A percentile compares a stretch with the other conserved stretches of the same genome.
phyloP scores from a whole-genome alignment of 2,329 filamentous ascomycete genomes.

The Elsinoe arachidis region DNA sequence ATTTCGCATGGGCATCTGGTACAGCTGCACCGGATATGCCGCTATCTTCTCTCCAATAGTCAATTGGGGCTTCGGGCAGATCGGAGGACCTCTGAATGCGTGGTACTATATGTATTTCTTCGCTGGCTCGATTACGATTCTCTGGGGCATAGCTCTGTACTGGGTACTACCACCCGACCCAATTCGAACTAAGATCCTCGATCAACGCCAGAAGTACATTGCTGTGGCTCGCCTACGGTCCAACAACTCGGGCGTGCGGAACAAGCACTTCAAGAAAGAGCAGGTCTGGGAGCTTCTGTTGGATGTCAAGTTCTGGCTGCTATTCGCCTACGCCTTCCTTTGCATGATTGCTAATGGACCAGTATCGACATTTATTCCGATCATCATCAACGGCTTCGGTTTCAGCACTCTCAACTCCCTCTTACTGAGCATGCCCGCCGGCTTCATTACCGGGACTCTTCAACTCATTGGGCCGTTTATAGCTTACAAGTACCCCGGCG shows the following conservation, averaged over 20 bases:
- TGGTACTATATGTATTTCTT: slow-evolving; percentile 39
- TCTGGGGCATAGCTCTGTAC: slow-evolving; percentile 33
- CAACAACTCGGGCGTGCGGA: slow-evolving; percentile 28
- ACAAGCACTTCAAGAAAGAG: slow-evolving; percentile 37
- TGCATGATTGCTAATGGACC: slow-evolving; percentile 39
- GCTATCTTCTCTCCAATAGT: slow-evolving; percentile 39
- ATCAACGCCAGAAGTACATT: slow-evolving; percentile 26
- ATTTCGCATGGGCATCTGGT: slow-evolving; percentile 23
- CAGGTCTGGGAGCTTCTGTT: slow-evolving; percentile 33
- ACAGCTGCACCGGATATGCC: slow-evolving; percentile 37
- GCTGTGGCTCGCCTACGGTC: slow-evolving; percentile 22
- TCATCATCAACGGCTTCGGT: slow-evolving; percentile 11
- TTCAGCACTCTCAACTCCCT: slow-evolving; percentile 34
- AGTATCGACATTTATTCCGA: slow-evolving; percentile 38
- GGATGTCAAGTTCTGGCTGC: slow-evolving; percentile 33
- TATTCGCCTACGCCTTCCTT: slow-evolving; percentile 33
- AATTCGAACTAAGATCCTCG: slow-evolving; percentile 35
- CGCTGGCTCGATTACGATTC: slow-evolving; percentile 34
- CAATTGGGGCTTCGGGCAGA: slow-evolving; percentile 41
- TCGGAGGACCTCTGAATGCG: slow-evolving; percentile 31
- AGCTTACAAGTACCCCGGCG: not conserved
- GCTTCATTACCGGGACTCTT: not conserved
- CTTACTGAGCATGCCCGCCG: slow-evolving; percentile 31
- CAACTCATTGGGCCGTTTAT: not conserved
- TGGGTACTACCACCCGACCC: slow-evolving; percentile 36